Conservation (phyloP, 106 monocot genomes). For the Alisma plantagoaquatica region DNA sequence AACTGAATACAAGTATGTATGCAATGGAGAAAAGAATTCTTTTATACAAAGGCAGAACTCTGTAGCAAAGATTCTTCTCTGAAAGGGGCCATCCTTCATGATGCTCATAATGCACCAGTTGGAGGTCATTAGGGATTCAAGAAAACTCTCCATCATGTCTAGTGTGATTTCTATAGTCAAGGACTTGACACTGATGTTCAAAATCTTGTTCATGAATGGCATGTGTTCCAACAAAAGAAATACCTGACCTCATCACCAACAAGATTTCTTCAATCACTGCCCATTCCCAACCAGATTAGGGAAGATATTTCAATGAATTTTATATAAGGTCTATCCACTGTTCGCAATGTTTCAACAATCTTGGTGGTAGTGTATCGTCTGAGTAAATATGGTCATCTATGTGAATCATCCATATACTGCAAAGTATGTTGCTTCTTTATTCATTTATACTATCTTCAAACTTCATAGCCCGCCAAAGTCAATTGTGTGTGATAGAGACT, state of each 20-base stretch:
- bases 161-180: neutral
- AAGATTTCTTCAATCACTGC: slow-evolving; percentile 6
- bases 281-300: neutral
- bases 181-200: neutral
- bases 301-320: slow-evolving; percentile 10
- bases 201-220: neutral
- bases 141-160: neutral
- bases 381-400: slow-evolving; percentile 11
- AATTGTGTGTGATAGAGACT: slow-evolving; percentile 1
- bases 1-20: neutral
- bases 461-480: slow-evolving; percentile 9
- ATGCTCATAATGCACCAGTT: neutral
- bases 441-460: neutral
- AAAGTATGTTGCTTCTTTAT: neutral
- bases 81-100: neutral
- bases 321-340: slow-evolving; percentile 3
- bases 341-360: neutral
- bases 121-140: neutral
- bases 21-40: neutral
- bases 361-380: slow-evolving; percentile 9
- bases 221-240: neutral
- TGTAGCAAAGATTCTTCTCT: neutral
- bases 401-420: slow-evolving; percentile 14
- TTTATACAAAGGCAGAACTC: neutral
- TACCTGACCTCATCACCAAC: neutral